Evolutionary conservation across 192 early-diverging fungal genomes (phyloP), one percentile per base, ranked within the genome.

Genomic region (Umbelopsis sp.): DNA sequence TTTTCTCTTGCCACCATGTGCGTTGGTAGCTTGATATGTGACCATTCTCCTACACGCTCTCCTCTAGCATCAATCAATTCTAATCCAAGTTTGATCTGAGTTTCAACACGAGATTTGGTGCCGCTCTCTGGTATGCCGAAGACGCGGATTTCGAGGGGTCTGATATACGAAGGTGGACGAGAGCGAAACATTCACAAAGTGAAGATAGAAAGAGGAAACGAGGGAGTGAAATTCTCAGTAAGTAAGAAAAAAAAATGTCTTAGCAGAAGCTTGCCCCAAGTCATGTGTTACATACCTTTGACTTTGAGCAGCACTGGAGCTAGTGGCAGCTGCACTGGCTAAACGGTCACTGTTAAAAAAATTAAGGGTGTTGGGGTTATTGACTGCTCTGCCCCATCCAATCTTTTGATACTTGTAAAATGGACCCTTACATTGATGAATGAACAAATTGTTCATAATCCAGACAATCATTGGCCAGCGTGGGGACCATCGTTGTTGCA

Each of bases 1-100:
- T 89, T 88, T 73, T 93, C 91, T 50, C 83, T 85, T 43, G 91
- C 85, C 12, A 94, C 88, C 54, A 92, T 77, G 53, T 85, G 78
- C 69, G 93, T 92, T 12, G 93, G 93, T 43, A 95, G 76, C 47
- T 85, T 77, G 68, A 95, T 72, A 67, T 92, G 92, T 68, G 92
- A 85, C 90, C 91, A 94, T 71, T 84, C 75, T 20, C 81, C 82
- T 22, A 84, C 89, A 25, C 85, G 82, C 66, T 90, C 87, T 45
- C 91, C 91, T 45, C 72, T 44, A 66, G 76, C 68, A 16, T 81
- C 85, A 1, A 87, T 82, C 31, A 95, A 80, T 68, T 92, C 88
- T 71, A 95, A 68, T 21, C 91, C 92, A 24, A 94, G 81, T 62
- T 92, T 92, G 76, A 92, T 93, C 77, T 93, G 94, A 49, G 94